Conservation (phyloP, 2,329 filamentous ascomycete species). For the Fusarium udum region DNA sequence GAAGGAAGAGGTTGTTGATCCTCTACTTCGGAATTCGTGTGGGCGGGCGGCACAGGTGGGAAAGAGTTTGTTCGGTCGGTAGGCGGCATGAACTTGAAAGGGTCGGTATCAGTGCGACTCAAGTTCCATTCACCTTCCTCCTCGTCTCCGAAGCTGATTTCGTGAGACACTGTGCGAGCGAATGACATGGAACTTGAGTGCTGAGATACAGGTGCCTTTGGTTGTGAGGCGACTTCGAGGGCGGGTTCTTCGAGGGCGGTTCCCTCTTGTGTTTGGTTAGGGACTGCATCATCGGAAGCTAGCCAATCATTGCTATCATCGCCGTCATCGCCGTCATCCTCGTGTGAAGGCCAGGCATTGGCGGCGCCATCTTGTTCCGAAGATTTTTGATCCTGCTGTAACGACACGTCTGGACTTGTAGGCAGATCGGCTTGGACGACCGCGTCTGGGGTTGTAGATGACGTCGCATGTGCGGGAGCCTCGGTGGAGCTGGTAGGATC, state of each 20-base stretch:
- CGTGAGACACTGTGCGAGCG: conserved; percentile 70
- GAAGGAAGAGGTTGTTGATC: conserved; percentile 55
- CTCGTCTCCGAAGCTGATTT: conserved; percentile 68
- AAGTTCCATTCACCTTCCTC: conserved; percentile 68
- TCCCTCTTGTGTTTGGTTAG: conserved; percentile 20
- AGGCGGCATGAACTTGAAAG: conserved; percentile 68
- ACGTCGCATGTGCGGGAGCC: conserved; percentile 34
- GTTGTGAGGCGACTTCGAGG: conserved; percentile 19
- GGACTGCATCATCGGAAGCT: conserved; percentile 32
- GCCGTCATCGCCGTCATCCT: conserved; percentile 42
- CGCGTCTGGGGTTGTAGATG: conserved; percentile 27
- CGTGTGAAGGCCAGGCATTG: conserved; percentile 37
- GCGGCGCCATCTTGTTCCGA: conserved; percentile 3
- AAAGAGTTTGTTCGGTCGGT: conserved; percentile 71
- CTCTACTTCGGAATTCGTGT: conserved; percentile 39
- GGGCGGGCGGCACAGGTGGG: conserved; percentile 61
- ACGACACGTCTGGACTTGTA: conserved; percentile 17
- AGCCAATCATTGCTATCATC: conserved; percentile 40
- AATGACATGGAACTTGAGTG: conserved; percentile 71
- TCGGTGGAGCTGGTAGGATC: conserved; percentile 34
- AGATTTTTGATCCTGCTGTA: conserved; percentile 14
- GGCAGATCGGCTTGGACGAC: conserved; percentile 12
- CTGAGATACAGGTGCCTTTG: conserved; percentile 54
- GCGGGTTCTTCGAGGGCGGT: conserved; percentile 20
- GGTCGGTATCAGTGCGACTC: conserved; percentile 62